Base-by-base conservation (phyloP, 2,329 filamentous ascomycete species). In the Fusarium scirpi region DNA sequence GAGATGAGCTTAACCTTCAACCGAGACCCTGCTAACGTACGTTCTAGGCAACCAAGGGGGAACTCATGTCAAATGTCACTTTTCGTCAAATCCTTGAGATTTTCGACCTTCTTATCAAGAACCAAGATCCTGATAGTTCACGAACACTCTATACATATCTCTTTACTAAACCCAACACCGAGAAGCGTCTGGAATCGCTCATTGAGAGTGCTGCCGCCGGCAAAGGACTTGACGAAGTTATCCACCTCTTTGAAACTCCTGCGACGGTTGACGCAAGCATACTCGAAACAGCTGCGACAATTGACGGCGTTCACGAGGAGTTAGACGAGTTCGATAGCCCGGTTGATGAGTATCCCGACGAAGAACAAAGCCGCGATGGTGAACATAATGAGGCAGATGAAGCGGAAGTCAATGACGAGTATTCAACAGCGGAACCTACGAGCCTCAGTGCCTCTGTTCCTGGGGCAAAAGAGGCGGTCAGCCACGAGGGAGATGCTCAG, bases 131-230 rank as follows among this genome's bases (percentile, higher is more conserved):
- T 13, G 78, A 83, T 27, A 74, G 74, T 29, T 76, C 77, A 13
- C 79, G 81, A 18, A 77, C 77, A 2, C 69, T 84, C n/a, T 83
- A 83, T 51, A 82, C 81, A 6, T 83, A 81, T 62, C 73, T 84
- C 11, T 80, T 82, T 60, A 80, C 80, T 16, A 81, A 80, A 47
- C 78, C 81, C 8, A 82, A 78, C 49, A 75, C 78, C 45, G 78
- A 75, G 53, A 82, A 77, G 62, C 78, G 82, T n/a, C 76, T 81
- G 29, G 78, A 82, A 13, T 80, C 76, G 10, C 67, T 84, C 16
- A 74, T 82, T 29, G 81, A 84, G 51, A 82, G 82, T 62, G 82
- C 82, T 6, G 78, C 81, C 9, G 77, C 77, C 22, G 82, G 82
- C 20, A 81, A 79, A 53, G 79, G 81, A 5, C 76, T 84, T 9